Evolutionary conservation across 768 basidiomycete genomes (phyloP), one percentile per base, ranked within the genome.

Genomic region (Termitomyces titanicus): DNA sequence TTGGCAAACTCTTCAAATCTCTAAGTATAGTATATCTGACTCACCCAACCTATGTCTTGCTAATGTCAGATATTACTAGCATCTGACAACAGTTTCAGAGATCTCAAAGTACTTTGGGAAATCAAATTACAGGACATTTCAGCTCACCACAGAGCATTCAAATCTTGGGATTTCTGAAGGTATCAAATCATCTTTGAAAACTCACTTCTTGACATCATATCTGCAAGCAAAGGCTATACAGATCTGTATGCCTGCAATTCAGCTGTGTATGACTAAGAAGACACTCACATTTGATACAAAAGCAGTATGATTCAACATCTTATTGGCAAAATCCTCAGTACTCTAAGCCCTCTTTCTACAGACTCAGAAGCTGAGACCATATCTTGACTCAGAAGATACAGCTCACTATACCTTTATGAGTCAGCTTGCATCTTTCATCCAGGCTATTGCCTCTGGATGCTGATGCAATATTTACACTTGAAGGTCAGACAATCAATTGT

Each of bases 401-500:
- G 31, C 53, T 10, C 37, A 64, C 11, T 42, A 51, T n/a, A 29
- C 1, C 3, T 40, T 51, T 18, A 42, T 42, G 38, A 20, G 38
- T 4, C 1, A 42, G 27, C 39, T 42, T 15, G 3, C 25, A 3
- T 42, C 38, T 31, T 51, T 42, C 13, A 7, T 39, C 12, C 22
- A 38, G 5, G 13, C 8, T 15, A 24, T 25, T 25, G 11, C 24
- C 5, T 17, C 24, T 4, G 55, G 47, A n/a, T 0, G 69, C 65
- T 3, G 64, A 67, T 50, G 65, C 45, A 8, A 61, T 70, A 39
- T 37, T 61, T 2, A 66, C 66, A 3, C 62, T 69, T 5, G 68
- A 70, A 48, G 69, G 68, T 4, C 65, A 68, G 39, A 63, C 66
- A 35, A 64, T 62, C 0, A 69, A 57, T 1, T n/a, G n/a, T n/a